A percentile compares a stretch with the other conserved stretches of the same genome.
These are phyloP conservation scores for Antarctomyces pellizariae DNA, from an alignment of 495 filamentous ascomycete species.

Conservation along the genomic window DNA sequence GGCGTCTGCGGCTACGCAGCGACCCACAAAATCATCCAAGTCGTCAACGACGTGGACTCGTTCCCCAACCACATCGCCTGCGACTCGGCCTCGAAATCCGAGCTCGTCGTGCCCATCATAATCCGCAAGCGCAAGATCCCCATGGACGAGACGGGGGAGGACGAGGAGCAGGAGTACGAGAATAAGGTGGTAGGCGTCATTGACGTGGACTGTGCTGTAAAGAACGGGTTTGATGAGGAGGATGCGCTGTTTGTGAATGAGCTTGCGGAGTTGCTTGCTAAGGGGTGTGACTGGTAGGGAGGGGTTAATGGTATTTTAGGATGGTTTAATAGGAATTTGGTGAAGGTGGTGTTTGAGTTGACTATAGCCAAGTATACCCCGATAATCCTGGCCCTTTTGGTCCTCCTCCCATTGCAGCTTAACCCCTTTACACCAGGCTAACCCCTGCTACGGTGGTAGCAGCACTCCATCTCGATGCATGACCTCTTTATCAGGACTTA, in stretches of 20 bases:
- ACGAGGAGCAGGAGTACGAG: conserved; percentile 9
- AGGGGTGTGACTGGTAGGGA: conserved; percentile 48
- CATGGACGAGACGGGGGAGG: conserved; percentile 4
- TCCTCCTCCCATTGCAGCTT: no score
- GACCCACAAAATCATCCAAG: conserved; percentile 30
- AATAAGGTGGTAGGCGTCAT: conserved; percentile 61
- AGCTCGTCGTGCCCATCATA: conserved; percentile 76
- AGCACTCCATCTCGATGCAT: no score
- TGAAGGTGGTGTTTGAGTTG: no score
- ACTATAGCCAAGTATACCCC: no score
- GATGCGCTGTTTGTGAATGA: conserved; percentile 47
- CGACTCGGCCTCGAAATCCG: conserved; percentile 58
- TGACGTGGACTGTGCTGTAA: conserved; percentile 59
- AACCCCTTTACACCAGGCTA: no score
- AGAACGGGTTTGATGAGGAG: conserved; percentile 49
- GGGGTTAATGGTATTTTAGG: conserved; percentile 1
- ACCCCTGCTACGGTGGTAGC: no score
- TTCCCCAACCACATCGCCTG: conserved; percentile 89
- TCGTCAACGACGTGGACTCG: conserved; percentile 49
- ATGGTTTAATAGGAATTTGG: no score
- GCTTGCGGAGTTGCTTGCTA: conserved; percentile 38
- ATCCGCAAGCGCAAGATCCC: no score
- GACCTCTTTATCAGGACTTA: no score
- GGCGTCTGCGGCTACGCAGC: conserved; percentile 77
- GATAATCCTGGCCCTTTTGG: no score